phyloP scores from a whole-genome alignment of 257 asterid genomes.

The Penstemon davidsonii region DNA sequence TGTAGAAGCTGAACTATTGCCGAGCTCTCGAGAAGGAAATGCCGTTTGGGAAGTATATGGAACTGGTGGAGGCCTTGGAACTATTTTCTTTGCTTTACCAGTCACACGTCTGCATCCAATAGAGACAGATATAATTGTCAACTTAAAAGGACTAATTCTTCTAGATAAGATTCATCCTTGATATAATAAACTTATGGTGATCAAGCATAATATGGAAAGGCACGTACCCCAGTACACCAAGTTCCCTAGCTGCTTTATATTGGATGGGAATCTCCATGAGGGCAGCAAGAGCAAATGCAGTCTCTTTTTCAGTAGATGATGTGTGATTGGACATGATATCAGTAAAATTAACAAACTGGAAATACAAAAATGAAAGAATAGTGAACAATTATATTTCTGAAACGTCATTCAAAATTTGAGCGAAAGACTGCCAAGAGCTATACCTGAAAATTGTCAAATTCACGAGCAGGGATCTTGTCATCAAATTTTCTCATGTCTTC shows the following conservation, averaged over 20 bases:
- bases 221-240: conserved; percentile 63
- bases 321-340: conserved; percentile 52
- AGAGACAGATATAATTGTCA: conserved; percentile 16
- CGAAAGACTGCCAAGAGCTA: background rate
- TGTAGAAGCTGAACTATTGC: conserved; percentile 35
- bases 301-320: conserved; percentile 56
- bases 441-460: conserved; percentile 84
- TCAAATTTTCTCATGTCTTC: conserved; percentile 83
- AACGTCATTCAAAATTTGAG: conserved; percentile 18
- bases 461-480: conserved; percentile 73
- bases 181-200: conserved; percentile 17
- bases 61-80: conserved; percentile 65
- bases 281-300: conserved; percentile 88
- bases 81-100: conserved; percentile 63
- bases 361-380: background rate
- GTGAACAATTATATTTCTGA: conserved; percentile 12
- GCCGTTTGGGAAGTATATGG: conserved; percentile 37
- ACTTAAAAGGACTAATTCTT: background rate
- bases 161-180: conserved; percentile 7
- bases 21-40: conserved; percentile 32
- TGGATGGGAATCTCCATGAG: conserved; percentile 87
- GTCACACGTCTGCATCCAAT: conserved; percentile 47
- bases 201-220: conserved; percentile 13
- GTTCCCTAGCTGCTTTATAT: conserved; percentile 64
- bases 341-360: conserved; percentile 84